These are phyloP conservation scores for Filobasidium uniguttulatum DNA, from an alignment of 1,284 basidiomycete species.

Conservation along the genomic window DNA sequence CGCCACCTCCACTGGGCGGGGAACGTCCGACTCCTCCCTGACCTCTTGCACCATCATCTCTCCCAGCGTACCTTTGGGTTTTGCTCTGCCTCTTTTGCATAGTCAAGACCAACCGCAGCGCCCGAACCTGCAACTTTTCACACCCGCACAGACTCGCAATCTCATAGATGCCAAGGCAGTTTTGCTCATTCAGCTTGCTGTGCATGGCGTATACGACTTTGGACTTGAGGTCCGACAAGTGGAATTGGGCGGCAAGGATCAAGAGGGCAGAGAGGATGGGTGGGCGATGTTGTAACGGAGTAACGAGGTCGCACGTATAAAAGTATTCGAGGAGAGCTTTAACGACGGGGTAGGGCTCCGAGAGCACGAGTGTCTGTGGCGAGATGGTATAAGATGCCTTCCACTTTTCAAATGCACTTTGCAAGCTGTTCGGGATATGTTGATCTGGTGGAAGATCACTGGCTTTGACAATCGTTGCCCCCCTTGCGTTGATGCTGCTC, in stretches of 20 bases:
- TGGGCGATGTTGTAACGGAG: constrained; percentile 77
- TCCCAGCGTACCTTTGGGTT: too few species aligned
- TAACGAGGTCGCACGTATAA: constrained; percentile 70
- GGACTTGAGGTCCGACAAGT: constrained; percentile 56
- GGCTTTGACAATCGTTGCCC: neutral
- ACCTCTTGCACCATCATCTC: too few species aligned
- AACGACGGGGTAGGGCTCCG: constrained; percentile 78
- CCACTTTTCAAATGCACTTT: constrained; percentile 38
- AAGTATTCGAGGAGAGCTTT: constrained; percentile 84
- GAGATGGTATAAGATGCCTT: neutral
- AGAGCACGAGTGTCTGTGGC: constrained; percentile 62
- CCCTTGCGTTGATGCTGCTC: constrained; percentile 14
- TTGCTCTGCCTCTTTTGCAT: constrained; percentile 11
- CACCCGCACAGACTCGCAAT: constrained; percentile 81
- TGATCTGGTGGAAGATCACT: constrained; percentile 24
- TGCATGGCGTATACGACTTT: constrained; percentile 88
- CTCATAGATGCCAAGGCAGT: constrained; percentile 80
- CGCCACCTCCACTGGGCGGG: too few species aligned
- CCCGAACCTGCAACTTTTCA: constrained; percentile 73
- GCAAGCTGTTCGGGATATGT: constrained; percentile 12
- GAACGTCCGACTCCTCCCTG: too few species aligned
- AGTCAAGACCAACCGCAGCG: constrained; percentile 55
- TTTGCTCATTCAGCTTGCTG: constrained; percentile 61
- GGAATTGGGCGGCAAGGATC: constrained; percentile 69
- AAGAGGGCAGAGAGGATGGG: constrained; percentile 76